Conservation (phyloP, 148 eudicot genomes). For the Talinum fruticosum region DNA sequence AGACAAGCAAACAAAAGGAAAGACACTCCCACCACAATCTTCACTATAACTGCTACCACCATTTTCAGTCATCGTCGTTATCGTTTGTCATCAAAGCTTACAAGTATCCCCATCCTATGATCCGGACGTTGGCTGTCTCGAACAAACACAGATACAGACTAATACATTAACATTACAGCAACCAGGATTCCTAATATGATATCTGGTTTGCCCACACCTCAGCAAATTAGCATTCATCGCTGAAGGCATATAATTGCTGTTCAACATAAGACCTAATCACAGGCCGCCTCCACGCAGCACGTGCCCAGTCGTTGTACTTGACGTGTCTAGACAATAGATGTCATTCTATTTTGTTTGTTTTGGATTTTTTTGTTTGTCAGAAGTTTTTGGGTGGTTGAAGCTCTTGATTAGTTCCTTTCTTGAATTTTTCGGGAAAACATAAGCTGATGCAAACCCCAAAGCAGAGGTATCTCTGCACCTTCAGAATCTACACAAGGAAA, state of each 20-base stretch:
- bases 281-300: background rate
- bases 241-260: background rate
- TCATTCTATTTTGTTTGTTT: background rate
- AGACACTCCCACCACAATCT: background rate
- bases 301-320: background rate
- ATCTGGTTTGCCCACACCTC: background rate
- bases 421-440: background rate
- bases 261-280: background rate
- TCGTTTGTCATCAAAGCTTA: background rate
- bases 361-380: too few species aligned
- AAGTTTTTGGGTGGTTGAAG: constrained; percentile 1
- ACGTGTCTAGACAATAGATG: background rate
- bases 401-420: background rate
- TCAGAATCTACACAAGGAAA: constrained; percentile 15
- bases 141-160: background rate
- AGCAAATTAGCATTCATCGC: background rate
- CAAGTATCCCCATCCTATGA: background rate
- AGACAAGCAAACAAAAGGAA: background rate
- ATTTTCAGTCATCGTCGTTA: too few species aligned
- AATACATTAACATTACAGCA: background rate
- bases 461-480: background rate
- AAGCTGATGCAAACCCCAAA: background rate
- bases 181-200: background rate
- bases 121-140: background rate
- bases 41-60: background rate